Evolutionary conservation across 768 basidiomycete species (phyloP), one percentile per base, ranked within the genome.

Genomic region (Pulveroboletus sp.): DNA sequence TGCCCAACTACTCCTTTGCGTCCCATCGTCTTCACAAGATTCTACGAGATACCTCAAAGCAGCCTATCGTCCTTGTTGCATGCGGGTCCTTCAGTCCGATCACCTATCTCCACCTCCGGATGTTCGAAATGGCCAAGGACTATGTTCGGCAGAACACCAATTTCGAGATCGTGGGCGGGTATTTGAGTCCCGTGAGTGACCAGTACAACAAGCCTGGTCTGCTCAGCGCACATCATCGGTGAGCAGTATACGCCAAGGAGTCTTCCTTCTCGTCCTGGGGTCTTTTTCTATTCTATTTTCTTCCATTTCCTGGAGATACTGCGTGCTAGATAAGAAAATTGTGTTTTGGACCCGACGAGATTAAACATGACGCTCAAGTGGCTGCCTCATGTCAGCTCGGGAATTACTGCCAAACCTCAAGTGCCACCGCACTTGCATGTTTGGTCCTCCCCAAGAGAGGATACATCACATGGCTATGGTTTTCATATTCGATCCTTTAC

Each of bases 71-170:
- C 48, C 84, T 96, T 55, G 92, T 99, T 52, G 96, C 93, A 40
- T 99, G 96, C 64, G 96, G 95, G 27, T 95, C 92, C 48, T 97
- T 97, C 81, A 94, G 91, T 61, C 95, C 95, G 10, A 88, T 96
- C 55, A 96, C 94, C n/a, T 95, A 93, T 64, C 86, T 95, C 45
- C 93, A 96, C 64, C 81, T 97, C 54, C 89, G 96, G 58, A 97
- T 99, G 93, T 99, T 98, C 71, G 96, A 98, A 68, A 98, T 99
- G 96, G 96, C 95, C 49, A 89, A 87, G 71, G 96, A 98, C 75
- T 93, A 93, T 62, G 82, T 89, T 46, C 83, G 91, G 45, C 89
- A 93, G 60, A 91, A 93, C 68, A 93, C 91, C 42, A 75, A 89
- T 56, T 96, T 90, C 62, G 92, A 96, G 70, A 89, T 99, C 59